Evolutionary conservation across 192 early-diverging fungal genomes (phyloP).

Genomic region (Entomortierella beljakovae): DNA sequence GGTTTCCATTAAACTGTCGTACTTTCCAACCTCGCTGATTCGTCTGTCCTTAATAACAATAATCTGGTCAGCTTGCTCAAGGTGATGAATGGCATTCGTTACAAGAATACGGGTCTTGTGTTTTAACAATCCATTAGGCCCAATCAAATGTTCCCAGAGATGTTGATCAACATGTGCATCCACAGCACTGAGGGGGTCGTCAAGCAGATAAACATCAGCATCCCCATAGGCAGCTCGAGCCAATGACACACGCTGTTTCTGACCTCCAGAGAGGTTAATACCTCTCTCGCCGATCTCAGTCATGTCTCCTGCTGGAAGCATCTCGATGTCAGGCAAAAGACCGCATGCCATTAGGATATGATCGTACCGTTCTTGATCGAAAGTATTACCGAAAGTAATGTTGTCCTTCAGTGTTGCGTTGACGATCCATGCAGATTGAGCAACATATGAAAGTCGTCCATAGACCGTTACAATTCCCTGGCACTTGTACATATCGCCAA

Average conservation of each 20-base stretch:
- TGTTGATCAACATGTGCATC: conserved; percentile 76
- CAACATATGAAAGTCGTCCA: conserved; percentile 72
- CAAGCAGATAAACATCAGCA: conserved; percentile 69
- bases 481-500: conserved; percentile 89
- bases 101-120: conserved; percentile 87
- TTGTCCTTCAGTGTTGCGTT: conserved; percentile 93
- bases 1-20: conserved; percentile 68
- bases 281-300: conserved; percentile 95
- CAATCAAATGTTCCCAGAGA: conserved; percentile 89
- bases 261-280: conserved; percentile 92
- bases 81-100: conserved; percentile 81
- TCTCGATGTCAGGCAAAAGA: conserved; percentile 84
- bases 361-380: conserved; percentile 79
- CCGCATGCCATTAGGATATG: conserved; percentile 81
- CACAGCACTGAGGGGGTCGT: conserved; percentile 69
- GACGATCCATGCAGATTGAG: conserved; percentile 87
- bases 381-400: conserved; percentile 86
- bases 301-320: conserved; percentile 86
- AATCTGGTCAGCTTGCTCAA: conserved; percentile 73
- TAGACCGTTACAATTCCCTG: conserved; percentile 72
- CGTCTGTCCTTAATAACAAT: conserved; percentile 78
- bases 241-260: conserved; percentile 77
- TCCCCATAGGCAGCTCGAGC: conserved; percentile 87
- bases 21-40: conserved; percentile 75
- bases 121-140: conserved; percentile 82